phyloP scores from a whole-genome alignment of 768 basidiomycete genomes.

The Mycena galopus region DNA sequence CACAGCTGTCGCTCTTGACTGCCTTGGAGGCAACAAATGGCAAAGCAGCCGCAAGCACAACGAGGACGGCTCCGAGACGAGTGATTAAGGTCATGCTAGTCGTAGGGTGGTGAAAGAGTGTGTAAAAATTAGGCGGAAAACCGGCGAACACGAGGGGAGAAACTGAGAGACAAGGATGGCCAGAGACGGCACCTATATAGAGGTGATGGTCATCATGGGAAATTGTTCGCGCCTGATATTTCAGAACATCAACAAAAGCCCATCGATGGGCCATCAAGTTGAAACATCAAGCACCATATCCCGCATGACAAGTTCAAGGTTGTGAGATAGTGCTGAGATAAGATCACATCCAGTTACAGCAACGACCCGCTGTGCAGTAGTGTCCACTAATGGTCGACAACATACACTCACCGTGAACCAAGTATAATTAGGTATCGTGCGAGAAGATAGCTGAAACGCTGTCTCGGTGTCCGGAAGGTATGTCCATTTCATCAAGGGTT shows the following conservation, averaged over 20 bases:
- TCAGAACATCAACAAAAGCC: constrained; percentile 21
- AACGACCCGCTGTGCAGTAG: no score
- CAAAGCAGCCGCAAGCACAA: constrained; percentile 51
- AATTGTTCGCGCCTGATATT: constrained; percentile 21
- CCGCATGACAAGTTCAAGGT: background rate
- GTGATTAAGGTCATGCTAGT: constrained; percentile 52
- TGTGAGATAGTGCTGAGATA: no score
- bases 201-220: constrained; percentile 33
- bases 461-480: no score
- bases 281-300: no score
- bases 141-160: constrained; percentile 41
- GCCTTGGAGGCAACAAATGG: constrained; percentile 50
- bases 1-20: constrained; percentile 41
- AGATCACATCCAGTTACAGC: no score
- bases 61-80: constrained; percentile 45
- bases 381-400: no score
- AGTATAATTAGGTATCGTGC: no score
- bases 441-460: no score
- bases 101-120: constrained; percentile 48
- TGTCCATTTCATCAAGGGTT: constrained; percentile 13
- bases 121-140: constrained; percentile 40
- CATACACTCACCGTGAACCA: no score
- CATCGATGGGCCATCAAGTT: background rate
- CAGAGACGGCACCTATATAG: constrained; percentile 17
- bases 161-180: constrained; percentile 29